Conservation (phyloP, 177 flowering plant species). For the Tripterygium wilfordii region DNA sequence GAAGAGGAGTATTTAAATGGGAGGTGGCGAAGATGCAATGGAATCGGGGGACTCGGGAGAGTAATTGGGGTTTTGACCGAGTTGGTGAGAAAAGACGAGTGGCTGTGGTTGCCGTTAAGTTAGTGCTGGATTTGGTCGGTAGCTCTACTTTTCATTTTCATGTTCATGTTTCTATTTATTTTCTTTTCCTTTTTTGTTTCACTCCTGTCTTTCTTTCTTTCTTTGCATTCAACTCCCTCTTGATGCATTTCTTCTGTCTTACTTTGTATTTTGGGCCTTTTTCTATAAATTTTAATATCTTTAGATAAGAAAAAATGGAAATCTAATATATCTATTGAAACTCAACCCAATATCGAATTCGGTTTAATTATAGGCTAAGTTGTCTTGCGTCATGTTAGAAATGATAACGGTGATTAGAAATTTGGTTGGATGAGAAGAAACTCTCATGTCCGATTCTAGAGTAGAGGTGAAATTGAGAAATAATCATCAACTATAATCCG, state of each 20-base stretch:
- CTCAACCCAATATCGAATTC: no score
- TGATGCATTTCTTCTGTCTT: background rate
- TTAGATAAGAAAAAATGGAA: no score
- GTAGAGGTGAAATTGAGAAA: no score
- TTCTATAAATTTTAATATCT: no score
- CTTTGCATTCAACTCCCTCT: background rate
- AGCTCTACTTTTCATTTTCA: slow-evolving; percentile 24
- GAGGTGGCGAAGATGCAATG: slow-evolving; percentile 11
- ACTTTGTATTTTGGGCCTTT: no score
- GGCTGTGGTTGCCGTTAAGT: slow-evolving; percentile 26
- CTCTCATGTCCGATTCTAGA: no score
- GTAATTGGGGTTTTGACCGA: slow-evolving; percentile 25
- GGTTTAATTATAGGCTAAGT: no score
- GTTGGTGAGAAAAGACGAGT: slow-evolving; percentile 22
- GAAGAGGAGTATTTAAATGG: slow-evolving; percentile 12
- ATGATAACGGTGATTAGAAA: no score
- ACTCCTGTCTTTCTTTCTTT: background rate
- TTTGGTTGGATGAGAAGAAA: no score
- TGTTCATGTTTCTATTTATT: slow-evolving; percentile 3
- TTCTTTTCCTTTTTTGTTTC: background rate
- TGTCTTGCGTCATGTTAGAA: no score
- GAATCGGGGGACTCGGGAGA: slow-evolving; percentile 17
- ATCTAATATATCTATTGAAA: no score
- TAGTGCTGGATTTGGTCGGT: slow-evolving; percentile 31
- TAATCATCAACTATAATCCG: no score